These are phyloP conservation scores for Podospora didyma DNA, from an alignment of 495 filamentous ascomycete genomes.

Conservation along the genomic window DNA sequence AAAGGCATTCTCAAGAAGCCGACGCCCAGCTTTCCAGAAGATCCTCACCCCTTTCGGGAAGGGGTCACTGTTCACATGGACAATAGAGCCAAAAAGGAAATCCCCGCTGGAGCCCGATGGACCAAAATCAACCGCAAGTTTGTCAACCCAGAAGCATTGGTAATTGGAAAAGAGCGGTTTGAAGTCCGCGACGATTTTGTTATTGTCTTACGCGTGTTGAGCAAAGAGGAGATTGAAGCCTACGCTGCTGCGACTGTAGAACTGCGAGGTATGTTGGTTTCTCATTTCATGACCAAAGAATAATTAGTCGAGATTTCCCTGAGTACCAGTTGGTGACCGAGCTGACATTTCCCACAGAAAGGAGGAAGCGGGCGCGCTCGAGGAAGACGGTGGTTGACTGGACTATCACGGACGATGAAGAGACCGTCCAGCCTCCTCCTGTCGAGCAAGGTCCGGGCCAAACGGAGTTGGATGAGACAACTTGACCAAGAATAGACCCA, in stretches of 20 bases:
- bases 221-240: slow-evolving; percentile 75
- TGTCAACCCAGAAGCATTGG: slow-evolving; percentile 77
- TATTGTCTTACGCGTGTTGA: slow-evolving; percentile 78
- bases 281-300: too few species aligned
- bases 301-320: too few species aligned
- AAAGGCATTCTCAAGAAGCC: slow-evolving; percentile 62
- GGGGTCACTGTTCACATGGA: slow-evolving; percentile 85
- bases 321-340: too few species aligned
- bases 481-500: too few species aligned
- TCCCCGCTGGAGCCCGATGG: slow-evolving; percentile 76
- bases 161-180: slow-evolving; percentile 72
- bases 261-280: slow-evolving; percentile 60
- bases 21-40: slow-evolving; percentile 71
- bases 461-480: too few species aligned
- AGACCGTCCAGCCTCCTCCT: too few species aligned
- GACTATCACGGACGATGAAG: too few species aligned
- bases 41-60: slow-evolving; percentile 69
- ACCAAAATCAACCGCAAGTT: slow-evolving; percentile 81
- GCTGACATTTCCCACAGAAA: too few species aligned
- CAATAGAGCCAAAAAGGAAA: slow-evolving; percentile 63
- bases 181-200: slow-evolving; percentile 79
- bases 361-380: too few species aligned
- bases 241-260: slow-evolving; percentile 71
- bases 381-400: too few species aligned
- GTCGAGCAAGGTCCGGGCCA: too few species aligned